Evolutionary conservation across 345 rosid species (phyloP).

Genomic region (Trapa incisa): DNA sequence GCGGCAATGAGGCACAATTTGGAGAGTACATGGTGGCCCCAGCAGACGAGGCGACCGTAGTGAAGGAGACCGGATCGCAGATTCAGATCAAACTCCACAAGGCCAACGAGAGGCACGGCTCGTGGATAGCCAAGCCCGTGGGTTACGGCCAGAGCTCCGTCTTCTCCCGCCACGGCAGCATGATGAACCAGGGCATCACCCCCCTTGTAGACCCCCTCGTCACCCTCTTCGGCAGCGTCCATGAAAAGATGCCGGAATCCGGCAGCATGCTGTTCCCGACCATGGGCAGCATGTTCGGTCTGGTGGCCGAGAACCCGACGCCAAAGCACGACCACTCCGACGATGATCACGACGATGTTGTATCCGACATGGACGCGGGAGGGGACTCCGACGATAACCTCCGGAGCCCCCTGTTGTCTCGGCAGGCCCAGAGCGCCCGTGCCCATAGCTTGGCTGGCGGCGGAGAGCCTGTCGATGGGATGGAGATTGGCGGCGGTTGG

Average conservation of each 20-base stretch:
- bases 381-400: constrained; percentile 17
- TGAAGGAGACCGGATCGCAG: not conserved
- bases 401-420: constrained; percentile 22
- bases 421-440: constrained; percentile 1
- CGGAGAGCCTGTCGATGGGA: constrained; percentile 13
- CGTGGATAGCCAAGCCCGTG: constrained; percentile 26
- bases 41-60: constrained; percentile 9
- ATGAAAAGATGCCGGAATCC: constrained; percentile 21
- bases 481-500: constrained; percentile 38
- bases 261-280: constrained; percentile 23
- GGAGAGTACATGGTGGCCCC: constrained; percentile 28
- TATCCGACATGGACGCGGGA: constrained; percentile 1
- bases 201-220: constrained; percentile 32
- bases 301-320: constrained; percentile 4
- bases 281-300: constrained; percentile 24
- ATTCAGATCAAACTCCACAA: constrained; percentile 12
- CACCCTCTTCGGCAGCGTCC: constrained; percentile 31
- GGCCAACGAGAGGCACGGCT: constrained; percentile 16
- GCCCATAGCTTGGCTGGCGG: not conserved
- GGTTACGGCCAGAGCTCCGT: constrained; percentile 16
- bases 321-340: constrained; percentile 15
- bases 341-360: constrained; percentile 11
- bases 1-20: constrained; percentile 18
- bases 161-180: constrained; percentile 28
- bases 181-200: constrained; percentile 11